Evolutionary conservation across 345 rosid genomes (phyloP).

Genomic region (Acer campestre): DNA sequence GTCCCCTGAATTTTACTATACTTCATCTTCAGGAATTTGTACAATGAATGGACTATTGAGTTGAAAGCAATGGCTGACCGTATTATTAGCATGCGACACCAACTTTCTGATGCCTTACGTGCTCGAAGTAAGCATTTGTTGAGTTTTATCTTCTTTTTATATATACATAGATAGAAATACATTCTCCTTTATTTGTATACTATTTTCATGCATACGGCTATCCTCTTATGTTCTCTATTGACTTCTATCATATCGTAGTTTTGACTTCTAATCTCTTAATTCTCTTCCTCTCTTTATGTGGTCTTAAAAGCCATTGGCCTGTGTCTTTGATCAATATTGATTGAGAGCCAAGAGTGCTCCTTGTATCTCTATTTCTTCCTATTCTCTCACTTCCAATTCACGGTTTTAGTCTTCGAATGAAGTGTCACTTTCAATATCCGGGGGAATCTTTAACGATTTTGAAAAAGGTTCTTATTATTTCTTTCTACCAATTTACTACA

Average conservation of each 20-base stretch:
- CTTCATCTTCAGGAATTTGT: constrained; percentile 44
- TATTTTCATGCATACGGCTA: not conserved
- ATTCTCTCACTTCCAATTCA: not conserved
- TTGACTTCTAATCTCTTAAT: not conserved
- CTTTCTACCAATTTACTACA: not conserved
- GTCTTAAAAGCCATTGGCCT: not conserved
- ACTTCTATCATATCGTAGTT: not conserved
- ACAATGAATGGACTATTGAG: constrained; percentile 75
- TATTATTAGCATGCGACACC: constrained; percentile 71
- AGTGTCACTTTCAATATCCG: not conserved
- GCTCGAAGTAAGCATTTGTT: constrained; percentile 42
- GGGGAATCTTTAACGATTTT: too few relatives aligned
- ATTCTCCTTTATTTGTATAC: not conserved
- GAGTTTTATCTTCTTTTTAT: not conserved
- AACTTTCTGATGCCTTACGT: constrained; percentile 67
- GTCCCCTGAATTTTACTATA: not conserved
- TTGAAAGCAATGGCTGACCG: constrained; percentile 88
- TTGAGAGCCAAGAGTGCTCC: not conserved
- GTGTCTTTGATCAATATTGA: not conserved
- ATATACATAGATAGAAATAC: too few relatives aligned
- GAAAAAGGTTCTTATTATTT: not conserved
- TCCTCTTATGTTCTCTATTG: not conserved
- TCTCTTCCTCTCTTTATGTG: not conserved
- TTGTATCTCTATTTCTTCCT: too few relatives aligned
- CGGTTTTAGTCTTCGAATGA: not conserved